These are phyloP conservation scores for Plenodomus biglobosus DNA, from an alignment of 2,329 filamentous ascomycete genomes.

Conservation along the genomic window DNA sequence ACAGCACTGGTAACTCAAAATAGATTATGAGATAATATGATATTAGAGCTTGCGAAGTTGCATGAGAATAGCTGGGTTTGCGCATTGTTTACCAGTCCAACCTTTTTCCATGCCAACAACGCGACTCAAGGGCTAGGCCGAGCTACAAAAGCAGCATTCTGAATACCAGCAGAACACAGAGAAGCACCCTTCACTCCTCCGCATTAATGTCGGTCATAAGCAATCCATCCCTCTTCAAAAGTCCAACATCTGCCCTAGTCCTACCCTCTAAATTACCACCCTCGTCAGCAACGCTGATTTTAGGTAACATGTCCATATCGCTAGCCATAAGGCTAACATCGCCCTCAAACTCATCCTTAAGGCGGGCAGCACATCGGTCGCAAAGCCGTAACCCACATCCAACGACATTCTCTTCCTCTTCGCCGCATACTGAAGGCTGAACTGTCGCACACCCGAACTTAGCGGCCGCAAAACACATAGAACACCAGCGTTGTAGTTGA, in stretches of 20 bases:
- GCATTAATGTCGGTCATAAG: slow-evolving; percentile 17
- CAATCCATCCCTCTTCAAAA: slow-evolving; percentile 23
- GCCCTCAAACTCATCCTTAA: slow-evolving; percentile 12
- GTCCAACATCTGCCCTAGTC: slow-evolving; percentile 31
- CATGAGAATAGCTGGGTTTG: too few species aligned
- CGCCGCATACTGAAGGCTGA: slow-evolving; percentile 6
- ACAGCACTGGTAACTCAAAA: too few species aligned
- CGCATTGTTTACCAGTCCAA: too few species aligned
- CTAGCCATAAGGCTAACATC: slow-evolving; percentile 15
- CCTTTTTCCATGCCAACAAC: too few species aligned
- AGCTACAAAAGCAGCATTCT: too few species aligned
- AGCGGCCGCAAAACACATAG: slow-evolving; percentile 33
- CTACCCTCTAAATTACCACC: slow-evolving; percentile 5
- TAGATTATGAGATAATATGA: too few species aligned
- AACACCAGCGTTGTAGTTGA: slow-evolving; percentile 33
- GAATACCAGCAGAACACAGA: too few species aligned
- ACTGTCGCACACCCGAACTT: slow-evolving; percentile 11
- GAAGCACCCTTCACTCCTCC: not conserved
- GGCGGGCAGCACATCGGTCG: slow-evolving; percentile 11
- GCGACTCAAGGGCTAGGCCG: too few species aligned
- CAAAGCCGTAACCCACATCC: slow-evolving; percentile 38
- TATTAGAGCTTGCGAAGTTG: too few species aligned
- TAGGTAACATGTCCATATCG: slow-evolving; percentile 19
- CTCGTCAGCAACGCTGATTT: slow-evolving; percentile 17
- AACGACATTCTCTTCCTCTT: slow-evolving; percentile 8